These are phyloP conservation scores for Aspergillus tanneri DNA, from an alignment of 2,329 filamentous ascomycete genomes.

Conservation along the genomic window DNA sequence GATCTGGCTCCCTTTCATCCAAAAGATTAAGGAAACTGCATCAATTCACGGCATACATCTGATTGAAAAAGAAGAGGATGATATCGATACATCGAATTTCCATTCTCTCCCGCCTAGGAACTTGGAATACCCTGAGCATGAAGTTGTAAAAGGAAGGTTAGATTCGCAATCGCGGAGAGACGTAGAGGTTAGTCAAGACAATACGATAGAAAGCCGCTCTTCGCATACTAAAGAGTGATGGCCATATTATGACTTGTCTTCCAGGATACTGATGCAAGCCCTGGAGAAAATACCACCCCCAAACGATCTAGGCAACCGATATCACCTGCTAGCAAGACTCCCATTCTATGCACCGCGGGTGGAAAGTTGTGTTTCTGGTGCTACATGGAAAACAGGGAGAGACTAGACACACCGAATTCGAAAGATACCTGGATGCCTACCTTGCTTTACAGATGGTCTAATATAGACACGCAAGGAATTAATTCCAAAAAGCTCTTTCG, in stretches of 20 bases:
- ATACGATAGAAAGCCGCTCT: no score
- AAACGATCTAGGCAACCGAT: neutral
- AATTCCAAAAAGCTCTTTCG: slow-evolving; percentile 27
- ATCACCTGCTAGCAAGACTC: neutral
- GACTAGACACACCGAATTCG: neutral
- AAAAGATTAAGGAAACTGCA: slow-evolving; percentile 17
- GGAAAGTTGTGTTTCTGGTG: slow-evolving; percentile 28
- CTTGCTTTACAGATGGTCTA: slow-evolving; percentile 37
- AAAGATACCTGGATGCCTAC: slow-evolving; percentile 22
- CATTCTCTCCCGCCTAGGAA: neutral
- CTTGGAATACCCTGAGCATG: neutral
- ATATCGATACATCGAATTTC: slow-evolving; percentile 12
- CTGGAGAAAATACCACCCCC: no score
- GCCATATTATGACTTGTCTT: neutral
- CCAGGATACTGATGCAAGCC: neutral
- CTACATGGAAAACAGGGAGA: slow-evolving; percentile 10
- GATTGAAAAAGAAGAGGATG: slow-evolving; percentile 12
- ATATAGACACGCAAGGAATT: slow-evolving; percentile 31
- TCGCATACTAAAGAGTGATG: no score
- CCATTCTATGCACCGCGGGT: slow-evolving; percentile 16
- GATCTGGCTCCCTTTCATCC: slow-evolving; percentile 16
- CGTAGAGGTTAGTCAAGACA: no score
- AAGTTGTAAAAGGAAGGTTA: no score
- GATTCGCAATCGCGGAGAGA: no score
- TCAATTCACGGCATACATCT: slow-evolving; percentile 2